Percentiles rank a stretch among this genome's conserved stretches.
Conservation (phyloP, 805 yeast species). For the Myxozyma lipomycoides region DNA sequence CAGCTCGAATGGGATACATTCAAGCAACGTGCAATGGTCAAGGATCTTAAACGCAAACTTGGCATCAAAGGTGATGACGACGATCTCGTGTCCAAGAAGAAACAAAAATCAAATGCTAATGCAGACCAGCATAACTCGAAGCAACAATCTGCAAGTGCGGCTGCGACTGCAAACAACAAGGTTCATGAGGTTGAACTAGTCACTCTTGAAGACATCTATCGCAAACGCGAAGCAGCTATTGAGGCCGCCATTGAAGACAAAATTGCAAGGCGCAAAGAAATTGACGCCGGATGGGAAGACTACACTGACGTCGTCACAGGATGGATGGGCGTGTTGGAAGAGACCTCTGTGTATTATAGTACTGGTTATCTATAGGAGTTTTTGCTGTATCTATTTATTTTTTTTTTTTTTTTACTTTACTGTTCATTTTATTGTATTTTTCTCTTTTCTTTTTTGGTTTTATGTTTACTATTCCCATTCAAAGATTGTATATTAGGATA, state of each 20-base stretch:
- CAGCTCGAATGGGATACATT: slow-evolving; percentile 65
- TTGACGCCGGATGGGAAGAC: slow-evolving; percentile 73
- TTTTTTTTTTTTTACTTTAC: neutral
- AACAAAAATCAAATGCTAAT: slow-evolving; percentile 41
- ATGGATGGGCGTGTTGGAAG: slow-evolving; percentile 16
- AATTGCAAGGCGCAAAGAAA: slow-evolving; percentile 61
- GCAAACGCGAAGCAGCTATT: slow-evolving; percentile 72
- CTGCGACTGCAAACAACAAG: slow-evolving; percentile 55
- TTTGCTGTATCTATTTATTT: neutral
- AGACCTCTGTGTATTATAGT: neutral
- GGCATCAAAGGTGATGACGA: slow-evolving; percentile 83
- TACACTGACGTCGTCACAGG: slow-evolving; percentile 22
- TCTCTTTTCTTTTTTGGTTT: neutral
- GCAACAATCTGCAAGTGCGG: slow-evolving; percentile 11
- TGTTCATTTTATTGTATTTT: neutral
- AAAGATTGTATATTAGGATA: neutral
- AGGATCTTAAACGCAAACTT: slow-evolving; percentile 66
- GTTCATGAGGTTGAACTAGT: slow-evolving; percentile 89
- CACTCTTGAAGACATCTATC: slow-evolving; percentile 69
- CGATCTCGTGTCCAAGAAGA: slow-evolving; percentile 71
- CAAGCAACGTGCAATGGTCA: slow-evolving; percentile 66
- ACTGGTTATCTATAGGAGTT: neutral
- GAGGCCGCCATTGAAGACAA: slow-evolving; percentile 82
- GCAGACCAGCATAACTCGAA: neutral
- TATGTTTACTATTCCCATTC: neutral